phyloP scores from a whole-genome alignment of 306 rosid genomes.

The Luffa aegyptiaca region DNA sequence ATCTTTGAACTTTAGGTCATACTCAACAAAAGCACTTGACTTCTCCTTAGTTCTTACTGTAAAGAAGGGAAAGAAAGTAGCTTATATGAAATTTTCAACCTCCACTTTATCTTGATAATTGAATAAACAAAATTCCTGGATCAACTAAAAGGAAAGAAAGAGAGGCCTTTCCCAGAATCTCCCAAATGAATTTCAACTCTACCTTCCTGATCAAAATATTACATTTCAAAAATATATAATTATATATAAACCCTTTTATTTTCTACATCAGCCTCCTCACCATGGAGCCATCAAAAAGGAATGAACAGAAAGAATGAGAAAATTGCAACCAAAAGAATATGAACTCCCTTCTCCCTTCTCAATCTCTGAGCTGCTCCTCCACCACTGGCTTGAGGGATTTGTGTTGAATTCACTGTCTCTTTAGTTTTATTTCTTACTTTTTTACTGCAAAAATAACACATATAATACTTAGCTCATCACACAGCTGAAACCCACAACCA shows the following conservation, averaged over 20 bases:
- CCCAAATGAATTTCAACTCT: slow-evolving; percentile 2
- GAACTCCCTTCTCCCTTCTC: slow-evolving; percentile 23
- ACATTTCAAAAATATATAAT: slow-evolving; percentile 17
- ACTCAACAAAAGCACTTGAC: not conserved
- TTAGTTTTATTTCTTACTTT: slow-evolving; percentile 34
- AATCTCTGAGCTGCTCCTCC: slow-evolving; percentile 45
- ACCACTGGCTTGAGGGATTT: slow-evolving; percentile 25
- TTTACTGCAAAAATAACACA: slow-evolving; percentile 41
- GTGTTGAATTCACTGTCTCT: slow-evolving; percentile 52
- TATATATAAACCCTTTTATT: slow-evolving; percentile 4
- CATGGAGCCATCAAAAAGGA: slow-evolving; percentile 31
- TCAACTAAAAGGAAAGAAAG: not conserved
- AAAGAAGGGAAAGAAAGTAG: not conserved
- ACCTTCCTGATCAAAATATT: not conserved
- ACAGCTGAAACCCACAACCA: not conserved
- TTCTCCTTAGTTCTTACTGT: not conserved
- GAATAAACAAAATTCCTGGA: not conserved
- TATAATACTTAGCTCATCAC: slow-evolving; percentile 9
- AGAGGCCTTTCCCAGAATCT: not conserved
- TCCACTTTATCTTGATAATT: not conserved
- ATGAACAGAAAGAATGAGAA: slow-evolving; percentile 28
- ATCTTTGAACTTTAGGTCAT: not conserved
- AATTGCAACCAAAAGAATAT: slow-evolving; percentile 22
- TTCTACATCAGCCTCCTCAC: slow-evolving; percentile 22
- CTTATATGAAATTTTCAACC: not conserved